Percentiles rank a stretch among this genome's conserved stretches.
Conservation (phyloP, 345 rosid genomes). For the Firmiana major region DNA sequence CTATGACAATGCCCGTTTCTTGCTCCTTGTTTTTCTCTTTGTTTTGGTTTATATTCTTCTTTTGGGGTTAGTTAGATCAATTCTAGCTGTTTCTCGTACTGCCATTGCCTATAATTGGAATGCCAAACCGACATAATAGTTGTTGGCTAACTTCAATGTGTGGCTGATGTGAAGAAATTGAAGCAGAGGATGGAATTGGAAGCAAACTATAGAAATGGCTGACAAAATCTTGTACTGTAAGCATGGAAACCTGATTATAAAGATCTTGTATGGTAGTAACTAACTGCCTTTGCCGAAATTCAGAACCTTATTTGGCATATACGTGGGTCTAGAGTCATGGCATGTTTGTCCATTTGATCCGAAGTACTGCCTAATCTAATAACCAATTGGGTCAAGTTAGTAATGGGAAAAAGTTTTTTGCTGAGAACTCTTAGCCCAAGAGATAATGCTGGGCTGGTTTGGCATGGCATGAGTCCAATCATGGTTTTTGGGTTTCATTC, state of each 20-base stretch:
- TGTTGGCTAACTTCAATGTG: not conserved
- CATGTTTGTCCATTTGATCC: not conserved
- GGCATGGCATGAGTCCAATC: not conserved
- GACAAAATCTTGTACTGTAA: not conserved
- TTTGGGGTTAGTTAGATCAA: not conserved
- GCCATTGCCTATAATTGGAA: conserved; percentile 1
- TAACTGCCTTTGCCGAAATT: not conserved
- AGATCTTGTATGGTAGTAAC: too few species aligned
- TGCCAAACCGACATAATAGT: too few species aligned
- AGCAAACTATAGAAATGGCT: too few species aligned
- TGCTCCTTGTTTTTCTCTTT: conserved; percentile 6
- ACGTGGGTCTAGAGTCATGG: not conserved
- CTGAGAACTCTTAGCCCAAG: not conserved
- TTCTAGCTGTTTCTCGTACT: not conserved
- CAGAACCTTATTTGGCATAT: not conserved
- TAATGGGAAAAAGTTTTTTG: not conserved
- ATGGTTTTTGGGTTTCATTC: not conserved
- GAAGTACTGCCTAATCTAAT: not conserved
- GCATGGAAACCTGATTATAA: too few species aligned
- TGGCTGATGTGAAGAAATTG: not conserved
- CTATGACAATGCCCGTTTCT: conserved; percentile 13
- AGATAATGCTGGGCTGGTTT: not conserved
- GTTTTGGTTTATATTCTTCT: not conserved
- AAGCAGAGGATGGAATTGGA: not conserved
- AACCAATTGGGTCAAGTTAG: not conserved